phyloP scores from a whole-genome alignment of 768 basidiomycete species.

The Suillus tomentosus region DNA sequence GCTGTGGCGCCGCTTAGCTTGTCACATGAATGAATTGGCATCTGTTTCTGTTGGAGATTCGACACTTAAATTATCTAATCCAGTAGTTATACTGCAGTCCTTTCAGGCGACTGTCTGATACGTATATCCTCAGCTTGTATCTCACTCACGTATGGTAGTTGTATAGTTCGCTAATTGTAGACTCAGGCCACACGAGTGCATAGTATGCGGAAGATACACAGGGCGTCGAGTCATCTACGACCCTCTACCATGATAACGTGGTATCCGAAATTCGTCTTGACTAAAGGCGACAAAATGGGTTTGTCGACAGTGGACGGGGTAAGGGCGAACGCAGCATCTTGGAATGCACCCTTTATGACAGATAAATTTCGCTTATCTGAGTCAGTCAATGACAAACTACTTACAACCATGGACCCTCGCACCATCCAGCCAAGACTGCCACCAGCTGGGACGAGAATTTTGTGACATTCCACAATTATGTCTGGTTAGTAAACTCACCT shows the following conservation, averaged over 20 bases:
- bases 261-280: constrained; percentile 85
- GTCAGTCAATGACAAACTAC: constrained; percentile 21
- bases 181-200: constrained; percentile 2
- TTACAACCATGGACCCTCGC: constrained; percentile 81
- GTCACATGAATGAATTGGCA: constrained; percentile 4
- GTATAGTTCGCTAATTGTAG: constrained; percentile 7
- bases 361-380: constrained; percentile 10
- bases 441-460: constrained; percentile 51
- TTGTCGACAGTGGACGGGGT: constrained; percentile 81
- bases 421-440: constrained; percentile 88
- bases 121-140: constrained; percentile 11
- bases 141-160: constrained; percentile 6
- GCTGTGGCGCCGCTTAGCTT: constrained; percentile 14
- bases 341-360: constrained; percentile 60
- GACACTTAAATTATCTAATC: not conserved
- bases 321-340: constrained; percentile 86
- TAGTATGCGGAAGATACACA: not conserved
- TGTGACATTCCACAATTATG: constrained; percentile 5
- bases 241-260: constrained; percentile 94
- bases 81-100: not conserved
- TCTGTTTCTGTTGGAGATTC: not conserved
- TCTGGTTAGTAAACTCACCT: constrained; percentile 41
- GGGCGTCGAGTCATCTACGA: constrained; percentile 45
- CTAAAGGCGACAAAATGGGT: constrained; percentile 66
- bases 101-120: constrained; percentile 3